Base-by-base conservation (phyloP, 192 early-diverging fungal species). In the Umbelopsis vinacea region DNA sequence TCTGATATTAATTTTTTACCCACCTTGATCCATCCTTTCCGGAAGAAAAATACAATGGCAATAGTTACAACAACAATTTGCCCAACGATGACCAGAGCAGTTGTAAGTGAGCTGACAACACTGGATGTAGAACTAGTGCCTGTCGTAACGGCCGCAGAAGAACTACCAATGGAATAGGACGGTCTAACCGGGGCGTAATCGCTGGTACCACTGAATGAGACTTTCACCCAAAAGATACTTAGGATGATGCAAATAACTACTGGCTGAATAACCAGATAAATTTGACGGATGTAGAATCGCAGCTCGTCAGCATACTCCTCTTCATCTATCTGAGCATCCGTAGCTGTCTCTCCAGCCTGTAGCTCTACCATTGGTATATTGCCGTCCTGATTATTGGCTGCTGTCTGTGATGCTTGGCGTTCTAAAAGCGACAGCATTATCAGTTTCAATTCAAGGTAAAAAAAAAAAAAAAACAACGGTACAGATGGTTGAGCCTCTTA, bases 141-240 rank as follows among this genome's bases (percentile, higher is more conserved):
- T 46, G 37, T 5, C 0, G 46, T 35, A 63, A 33, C 19, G 4
- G 82, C 81, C 12, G 72, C 73, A 43, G 79, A 15, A 47, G 75
- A 66, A 21, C 35, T 22, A 21, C 50, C 12, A 0, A 66, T 63
- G 11, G 57, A 24, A 15, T 66, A 48, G 8, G 70, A 45, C 22
- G 26, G 46, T 15, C 37, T 17, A 14, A 48, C 68, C 12, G 47
- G 15, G 9, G 46, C 77, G 43, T 84, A 83, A 69, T 85, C 84
- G 71, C 87, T 92, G 69, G 86, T 79, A 70, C 80, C 72, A 79
- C 71, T 23, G 80, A 84, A 68, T 24, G 79, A 78, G n/a, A 93
- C 75, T 69, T 95, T 95, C 63, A 95, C 92, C 94, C 94, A 95
- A 37, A 95, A 78, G 46, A 95, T 90, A 37, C 88, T 86, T 17